Base-by-base conservation (phyloP, 495 filamentous ascomycete genomes). In the Echria macrotheca region DNA sequence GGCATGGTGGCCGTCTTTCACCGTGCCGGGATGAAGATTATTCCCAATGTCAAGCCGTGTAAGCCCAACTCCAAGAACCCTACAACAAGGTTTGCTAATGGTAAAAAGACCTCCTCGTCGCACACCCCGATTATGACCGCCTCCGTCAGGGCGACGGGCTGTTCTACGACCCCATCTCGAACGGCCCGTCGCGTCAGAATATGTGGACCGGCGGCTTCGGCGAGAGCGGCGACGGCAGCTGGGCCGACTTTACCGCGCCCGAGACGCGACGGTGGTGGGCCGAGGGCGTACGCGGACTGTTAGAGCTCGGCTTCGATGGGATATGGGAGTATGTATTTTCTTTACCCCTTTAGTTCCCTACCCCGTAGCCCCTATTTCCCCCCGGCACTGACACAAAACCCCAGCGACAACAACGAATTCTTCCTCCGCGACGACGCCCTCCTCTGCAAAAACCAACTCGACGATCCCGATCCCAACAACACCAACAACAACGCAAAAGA, bases 351-450 rank as follows among this genome's bases (percentile, higher is more conserved):
- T n/a, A n/a, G n/a, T n/a, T n/a, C n/a, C n/a, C n/a, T 4, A 21
- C 44, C 12, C 5, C 6, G 12, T n/a, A 8, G 19, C 15, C 12
- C 5, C 11, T 35, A 10, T 5, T 5, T 0, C 4, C 14, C 21
- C 5, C 4, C 5, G 4, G 5, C 4, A 32, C 17, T 22, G 44
- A 35, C 18, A 3, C 4, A 2, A 12, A 15, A 8, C 21, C 10
- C 8, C 35, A 87, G 84, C 53, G 84, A 87, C 62, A 87, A 87
- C 64, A 85, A 85, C 58, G 84, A 87, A 65, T 86, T 84, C 59
- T 83, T 79, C 5, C 71, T 82, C 3, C 79, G 81, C 0, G 69
- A 75, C 56, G 83, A 87, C 45, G 71, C 77, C 44, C 14, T 49
- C 3, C 18, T 42, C 1, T 86, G 82, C 81, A 61, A 74, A 44